phyloP scores from a whole-genome alignment of 192 early-diverging fungal species.

The Coemansia sp. region DNA sequence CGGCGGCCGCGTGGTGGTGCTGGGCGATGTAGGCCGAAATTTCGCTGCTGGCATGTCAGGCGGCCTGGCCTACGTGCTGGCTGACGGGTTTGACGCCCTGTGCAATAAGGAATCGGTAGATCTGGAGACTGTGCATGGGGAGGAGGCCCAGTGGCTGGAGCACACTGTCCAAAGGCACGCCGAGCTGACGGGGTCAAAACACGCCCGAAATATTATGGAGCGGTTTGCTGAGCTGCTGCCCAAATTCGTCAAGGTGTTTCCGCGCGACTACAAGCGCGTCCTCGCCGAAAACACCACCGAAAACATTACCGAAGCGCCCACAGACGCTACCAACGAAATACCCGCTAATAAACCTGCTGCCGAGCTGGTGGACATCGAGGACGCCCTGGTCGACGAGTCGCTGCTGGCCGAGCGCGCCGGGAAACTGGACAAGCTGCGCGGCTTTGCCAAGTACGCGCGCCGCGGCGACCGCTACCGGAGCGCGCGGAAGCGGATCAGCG shows the following conservation, averaged over 20 bases:
- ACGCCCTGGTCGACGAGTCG: slow-evolving; percentile 78
- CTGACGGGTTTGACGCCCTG: slow-evolving; percentile 62
- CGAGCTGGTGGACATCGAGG: slow-evolving; percentile 85
- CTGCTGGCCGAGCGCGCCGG: slow-evolving; percentile 65
- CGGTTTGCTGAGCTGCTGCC: slow-evolving; percentile 71
- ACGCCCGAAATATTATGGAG: slow-evolving; percentile 69
- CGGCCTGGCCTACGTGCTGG: slow-evolving; percentile 94
- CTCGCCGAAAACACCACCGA: slow-evolving; percentile 63
- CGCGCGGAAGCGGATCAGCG: slow-evolving; percentile 73
- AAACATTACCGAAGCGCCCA: background rate
- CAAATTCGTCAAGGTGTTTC: slow-evolving; percentile 92
- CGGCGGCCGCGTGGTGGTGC: slow-evolving; percentile 87
- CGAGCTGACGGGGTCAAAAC: slow-evolving; percentile 74
- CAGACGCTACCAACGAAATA: no score
- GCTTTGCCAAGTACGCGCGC: slow-evolving; percentile 94
- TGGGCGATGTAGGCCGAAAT: slow-evolving; percentile 91
- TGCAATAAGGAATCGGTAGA: slow-evolving; percentile 94
- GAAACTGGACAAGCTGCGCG: slow-evolving; percentile 90
- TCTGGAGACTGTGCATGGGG: slow-evolving; percentile 74
- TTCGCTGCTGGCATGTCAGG: slow-evolving; percentile 99
- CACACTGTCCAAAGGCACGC: slow-evolving; percentile 79
- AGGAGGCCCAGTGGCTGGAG: slow-evolving; percentile 76
- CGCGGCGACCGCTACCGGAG: slow-evolving; percentile 87
- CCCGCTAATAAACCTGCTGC: slow-evolving; percentile 47
- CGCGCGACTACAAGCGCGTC: slow-evolving; percentile 85